Evolutionary conservation across 148 eudicot species (phyloP), one percentile per base, ranked within the genome.

Genomic region (Camellia lanceoleosa): DNA sequence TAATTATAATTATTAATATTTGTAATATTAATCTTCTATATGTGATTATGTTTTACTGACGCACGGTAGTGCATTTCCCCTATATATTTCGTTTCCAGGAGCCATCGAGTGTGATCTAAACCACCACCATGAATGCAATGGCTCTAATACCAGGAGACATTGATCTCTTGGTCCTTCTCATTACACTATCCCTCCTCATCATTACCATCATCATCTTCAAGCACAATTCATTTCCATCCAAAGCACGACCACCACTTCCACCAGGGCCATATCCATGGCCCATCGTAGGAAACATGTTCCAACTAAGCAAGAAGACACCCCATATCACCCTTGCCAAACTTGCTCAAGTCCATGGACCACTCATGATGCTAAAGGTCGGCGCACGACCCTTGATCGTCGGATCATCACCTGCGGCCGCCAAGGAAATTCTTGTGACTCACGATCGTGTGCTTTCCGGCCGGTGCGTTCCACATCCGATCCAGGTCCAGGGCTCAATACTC

Each of bases 251-350:
- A 51, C 23, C 73, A 38, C 68, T 82, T 30, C 84, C 84, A 54
- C 81, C 78, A 19, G 78, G 84, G 8, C 81, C 81, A 14, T 41
- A 38, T 67, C 72, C 85, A 79, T 83, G 82, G 79, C 79, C 85
- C 19, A 60, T 83, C 30, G 3, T 83, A 2, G 85, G 85, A 63
- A 83, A 79, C 77, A 51, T 74, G n/a, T 55, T 69, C 46, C 82
- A 74, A 9, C 41, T 79, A 0, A 41, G 59, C 30, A 23, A 23
- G 16, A 58, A 20, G 16, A 56, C 19, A 16, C 80, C 75, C 49
- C 82, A 79, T 67, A 66, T 79, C 5, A 8, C 52, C 2, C 55
- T 80, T 0, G 30, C 82, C 15, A 68, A 68, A 43, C 42, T 83
- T 3, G 79, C 85, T 56, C 15, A 68, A 79, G 49, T 70, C 62